phyloP scores from a whole-genome alignment of 805 yeast species.

The Metschnikowia hibisci region DNA sequence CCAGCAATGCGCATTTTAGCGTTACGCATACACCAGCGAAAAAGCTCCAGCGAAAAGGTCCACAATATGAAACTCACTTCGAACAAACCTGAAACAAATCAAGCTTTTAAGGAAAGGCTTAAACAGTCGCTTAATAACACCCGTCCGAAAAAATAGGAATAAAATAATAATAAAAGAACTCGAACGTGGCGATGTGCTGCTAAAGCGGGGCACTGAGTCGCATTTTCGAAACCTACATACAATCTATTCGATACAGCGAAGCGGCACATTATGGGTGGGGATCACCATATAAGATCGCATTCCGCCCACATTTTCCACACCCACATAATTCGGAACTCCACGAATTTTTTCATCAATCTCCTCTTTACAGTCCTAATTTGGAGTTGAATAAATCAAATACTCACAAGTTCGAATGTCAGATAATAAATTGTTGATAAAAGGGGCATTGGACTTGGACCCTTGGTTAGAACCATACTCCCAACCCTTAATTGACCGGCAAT shows the following conservation, averaged over 20 bases:
- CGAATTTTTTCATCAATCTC: background rate
- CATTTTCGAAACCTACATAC: constrained; percentile 4
- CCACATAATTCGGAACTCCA: background rate
- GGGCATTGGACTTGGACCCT: constrained; percentile 73
- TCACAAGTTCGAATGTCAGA: background rate
- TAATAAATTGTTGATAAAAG: constrained; percentile 34
- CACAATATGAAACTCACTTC: no score
- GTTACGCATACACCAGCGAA: no score
- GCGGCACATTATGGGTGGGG: constrained; percentile 3
- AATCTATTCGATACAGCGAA: constrained; percentile 2
- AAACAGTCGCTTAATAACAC: no score
- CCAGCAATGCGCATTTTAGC: no score
- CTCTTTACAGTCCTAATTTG: background rate
- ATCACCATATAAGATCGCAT: constrained; percentile 4
- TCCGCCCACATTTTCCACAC: background rate
- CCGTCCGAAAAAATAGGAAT: no score
- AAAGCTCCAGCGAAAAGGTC: no score
- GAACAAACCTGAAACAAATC: no score
- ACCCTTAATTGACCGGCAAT: constrained; percentile 66
- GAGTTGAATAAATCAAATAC: background rate
- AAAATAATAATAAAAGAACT: no score
- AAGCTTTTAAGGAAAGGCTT: no score
- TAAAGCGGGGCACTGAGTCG: background rate
- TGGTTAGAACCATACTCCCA: constrained; percentile 76
- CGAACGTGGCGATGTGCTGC: no score